Evolutionary conservation across 805 yeast species (phyloP), one percentile per base, ranked within the genome.

Genomic region (Saccharomycopsis fodiens): DNA sequence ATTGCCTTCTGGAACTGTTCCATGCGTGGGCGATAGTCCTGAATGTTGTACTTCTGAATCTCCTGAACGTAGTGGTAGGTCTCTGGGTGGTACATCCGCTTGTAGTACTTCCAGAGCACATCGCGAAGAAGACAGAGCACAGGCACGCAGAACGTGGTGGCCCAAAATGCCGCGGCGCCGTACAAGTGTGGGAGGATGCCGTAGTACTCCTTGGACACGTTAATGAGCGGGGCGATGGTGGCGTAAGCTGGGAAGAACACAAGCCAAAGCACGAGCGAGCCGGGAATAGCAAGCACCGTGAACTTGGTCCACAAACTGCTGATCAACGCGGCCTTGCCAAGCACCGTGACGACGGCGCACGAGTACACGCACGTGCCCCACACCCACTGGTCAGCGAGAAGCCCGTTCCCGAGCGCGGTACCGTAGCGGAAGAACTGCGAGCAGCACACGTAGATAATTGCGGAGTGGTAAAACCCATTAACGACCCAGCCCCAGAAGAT

Each of bases 401-500:
- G 66, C 4, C 97, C 99, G 55, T 70, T 66, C 4, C 76, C 66
- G 39, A 85, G 67, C 23, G 76, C 76, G 56, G 79, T 73, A 19
- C 94, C 88, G 55, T 73, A 74, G 45, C 72, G 67, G 63, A 82
- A 87, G 39, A 88, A 80, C 52, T 78, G 73, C 41, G 73, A 70
- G 12, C 86, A 70, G 29, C 91, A 82, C 37, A 88, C 67, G 60
- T 80, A 94, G 17, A 88, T 81, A 19, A 93, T 69, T 2, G 87
- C 85, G 10, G 96, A 86, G 61, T 93, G 99, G 64, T 78, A 93
- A 59, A 93, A 91, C 0, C 98, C 99, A 62, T 93, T 94, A 42
- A 79, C 66, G 38, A 93, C 85, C 98, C 98, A 93, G 16, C 95
- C 85, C 97, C 97, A 91, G 62, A 93, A 93, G 34, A 88, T 88